Conservation (phyloP, 345 rosid species). For the Carallia brachiata region DNA sequence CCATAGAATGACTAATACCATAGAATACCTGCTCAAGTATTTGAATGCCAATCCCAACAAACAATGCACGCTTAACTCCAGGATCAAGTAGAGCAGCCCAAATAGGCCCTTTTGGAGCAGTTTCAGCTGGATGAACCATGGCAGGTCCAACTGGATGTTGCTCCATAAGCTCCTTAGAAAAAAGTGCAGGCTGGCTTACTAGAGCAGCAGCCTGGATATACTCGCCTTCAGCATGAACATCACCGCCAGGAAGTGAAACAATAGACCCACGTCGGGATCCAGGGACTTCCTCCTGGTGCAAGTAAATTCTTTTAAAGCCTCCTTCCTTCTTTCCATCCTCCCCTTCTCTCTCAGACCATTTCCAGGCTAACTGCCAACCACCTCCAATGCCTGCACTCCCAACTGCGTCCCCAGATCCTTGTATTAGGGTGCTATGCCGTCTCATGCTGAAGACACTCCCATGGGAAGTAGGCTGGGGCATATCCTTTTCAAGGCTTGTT, state of each 20-base stretch:
- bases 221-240: slow-evolving; percentile 50
- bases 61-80: slow-evolving; percentile 79
- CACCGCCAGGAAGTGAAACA: slow-evolving; percentile 64
- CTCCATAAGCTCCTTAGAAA: slow-evolving; percentile 21
- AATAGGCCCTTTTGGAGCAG: slow-evolving; percentile 53
- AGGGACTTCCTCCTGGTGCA: slow-evolving; percentile 71
- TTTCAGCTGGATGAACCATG: slow-evolving; percentile 38
- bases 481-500: slow-evolving; percentile 76
- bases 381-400: slow-evolving; percentile 86
- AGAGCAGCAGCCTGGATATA: slow-evolving; percentile 87
- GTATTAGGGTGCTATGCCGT: slow-evolving; percentile 62
- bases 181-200: slow-evolving; percentile 28
- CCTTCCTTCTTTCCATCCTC: slow-evolving; percentile 73
- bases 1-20: slow-evolving; percentile 1
- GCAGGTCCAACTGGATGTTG: slow-evolving; percentile 29
- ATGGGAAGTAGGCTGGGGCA: slow-evolving; percentile 49
- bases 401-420: slow-evolving; percentile 58
- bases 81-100: slow-evolving; percentile 90
- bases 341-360: slow-evolving; percentile 70
- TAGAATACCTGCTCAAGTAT: slow-evolving; percentile 80
- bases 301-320: slow-evolving; percentile 75
- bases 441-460: slow-evolving; percentile 70
- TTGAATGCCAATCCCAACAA: slow-evolving; percentile 89
- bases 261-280: slow-evolving; percentile 80
- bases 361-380: slow-evolving; percentile 97